Conservation (phyloP, 192 early-diverging fungal genomes). For the Coemansia javaensis region DNA sequence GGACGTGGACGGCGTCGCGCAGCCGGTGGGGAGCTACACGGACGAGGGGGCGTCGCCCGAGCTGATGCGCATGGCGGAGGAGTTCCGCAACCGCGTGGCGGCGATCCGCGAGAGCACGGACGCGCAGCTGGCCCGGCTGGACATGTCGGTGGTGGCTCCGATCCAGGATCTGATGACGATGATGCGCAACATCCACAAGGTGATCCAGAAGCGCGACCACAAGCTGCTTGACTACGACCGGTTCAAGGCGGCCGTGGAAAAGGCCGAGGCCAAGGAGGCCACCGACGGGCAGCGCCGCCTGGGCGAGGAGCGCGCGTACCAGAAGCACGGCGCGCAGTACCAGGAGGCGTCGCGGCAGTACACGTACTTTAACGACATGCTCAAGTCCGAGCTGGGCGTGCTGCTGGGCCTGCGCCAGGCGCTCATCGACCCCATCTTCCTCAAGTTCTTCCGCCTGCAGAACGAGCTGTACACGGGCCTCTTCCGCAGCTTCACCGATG, state of each 20-base stretch:
- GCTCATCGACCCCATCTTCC: slow-evolving; percentile 86
- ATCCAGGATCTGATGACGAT: slow-evolving; percentile 69
- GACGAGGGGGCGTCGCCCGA: slow-evolving; percentile 56
- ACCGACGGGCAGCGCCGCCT: slow-evolving; percentile 45
- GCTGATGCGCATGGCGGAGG: slow-evolving; percentile 40
- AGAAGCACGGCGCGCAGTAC: slow-evolving; percentile 66
- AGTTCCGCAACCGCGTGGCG: slow-evolving; percentile 35
- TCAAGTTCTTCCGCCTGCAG: slow-evolving; percentile 81
- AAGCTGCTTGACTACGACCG: slow-evolving; percentile 94
- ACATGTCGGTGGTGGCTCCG: slow-evolving; percentile 73
- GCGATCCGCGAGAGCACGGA: slow-evolving; percentile 55
- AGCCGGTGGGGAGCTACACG: slow-evolving; percentile 39
- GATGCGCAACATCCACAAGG: slow-evolving; percentile 72
- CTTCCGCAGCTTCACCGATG: slow-evolving; percentile 55
- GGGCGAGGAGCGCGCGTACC: slow-evolving; percentile 62
- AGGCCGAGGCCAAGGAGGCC: slow-evolving; percentile 66
- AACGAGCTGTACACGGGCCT: slow-evolving; percentile 69
- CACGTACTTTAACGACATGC: slow-evolving; percentile 72
- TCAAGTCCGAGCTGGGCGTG: slow-evolving; percentile 75
- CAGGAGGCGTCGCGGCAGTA: slow-evolving; percentile 81
- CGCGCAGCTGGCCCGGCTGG: slow-evolving; percentile 68
- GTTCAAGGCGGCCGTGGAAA: slow-evolving; percentile 64
- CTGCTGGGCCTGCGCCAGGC: slow-evolving; percentile 68
- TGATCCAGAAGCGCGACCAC: slow-evolving; percentile 84
- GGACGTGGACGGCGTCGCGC: slow-evolving; percentile 35